Conservation (phyloP, 371 early-diverging fungal species). For the Mortierella sp. region DNA sequence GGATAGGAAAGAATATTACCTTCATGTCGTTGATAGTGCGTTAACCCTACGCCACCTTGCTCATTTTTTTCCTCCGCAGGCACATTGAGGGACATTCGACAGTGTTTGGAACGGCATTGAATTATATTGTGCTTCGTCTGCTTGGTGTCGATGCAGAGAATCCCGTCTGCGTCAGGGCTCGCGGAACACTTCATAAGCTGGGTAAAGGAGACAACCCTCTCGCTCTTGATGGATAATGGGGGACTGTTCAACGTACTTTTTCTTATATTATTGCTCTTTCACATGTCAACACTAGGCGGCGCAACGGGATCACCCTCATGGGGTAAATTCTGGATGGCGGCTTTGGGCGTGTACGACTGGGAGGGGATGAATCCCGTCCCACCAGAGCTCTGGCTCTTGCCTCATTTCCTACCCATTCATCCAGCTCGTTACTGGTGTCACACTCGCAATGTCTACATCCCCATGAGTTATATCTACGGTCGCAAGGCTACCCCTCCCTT, state of each 20-base stretch:
- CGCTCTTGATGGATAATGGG: neutral
- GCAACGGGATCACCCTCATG: slow-evolving; percentile 91
- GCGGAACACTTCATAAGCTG: slow-evolving; percentile 83
- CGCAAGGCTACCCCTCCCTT: slow-evolving; percentile 68
- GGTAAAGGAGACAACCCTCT: slow-evolving; percentile 57
- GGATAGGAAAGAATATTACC: too few species aligned
- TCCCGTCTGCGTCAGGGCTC: slow-evolving; percentile 87
- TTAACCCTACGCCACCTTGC: too few species aligned
- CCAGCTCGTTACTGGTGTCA: slow-evolving; percentile 97
- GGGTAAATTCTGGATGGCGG: slow-evolving; percentile 97
- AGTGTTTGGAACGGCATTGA: slow-evolving; percentile 94
- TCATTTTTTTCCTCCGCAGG: slow-evolving; percentile 48
- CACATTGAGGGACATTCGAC: slow-evolving; percentile 95
- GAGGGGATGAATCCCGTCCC: slow-evolving; percentile 96
- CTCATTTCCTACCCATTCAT: slow-evolving; percentile 84
- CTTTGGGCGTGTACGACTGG: slow-evolving; percentile 94
- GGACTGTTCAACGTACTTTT: neutral
- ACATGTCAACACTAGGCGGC: slow-evolving; percentile 65
- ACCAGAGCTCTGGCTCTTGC: slow-evolving; percentile 95
- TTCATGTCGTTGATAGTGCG: too few species aligned
- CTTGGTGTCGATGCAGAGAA: slow-evolving; percentile 91
- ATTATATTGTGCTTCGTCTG: slow-evolving; percentile 92
- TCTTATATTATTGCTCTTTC: neutral
- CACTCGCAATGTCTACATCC: slow-evolving; percentile 88
- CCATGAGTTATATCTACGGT: slow-evolving; percentile 95